Base-by-base conservation (phyloP, 2,329 filamentous ascomycete species). In the Fusarium torreyae region DNA sequence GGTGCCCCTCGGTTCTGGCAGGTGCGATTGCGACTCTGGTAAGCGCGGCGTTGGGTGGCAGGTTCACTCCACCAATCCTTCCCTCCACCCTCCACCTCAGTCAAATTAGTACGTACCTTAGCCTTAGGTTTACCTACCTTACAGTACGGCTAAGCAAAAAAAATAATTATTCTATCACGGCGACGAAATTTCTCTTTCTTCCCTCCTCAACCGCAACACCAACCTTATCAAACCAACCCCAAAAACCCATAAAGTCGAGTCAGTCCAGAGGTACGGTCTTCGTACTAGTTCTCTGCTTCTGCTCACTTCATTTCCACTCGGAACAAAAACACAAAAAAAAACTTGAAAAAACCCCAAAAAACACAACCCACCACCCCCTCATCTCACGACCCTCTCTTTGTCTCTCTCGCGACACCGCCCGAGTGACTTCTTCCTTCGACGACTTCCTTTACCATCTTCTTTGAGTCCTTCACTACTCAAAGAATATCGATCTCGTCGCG, bases 251-350 rank as follows among this genome's bases (percentile, higher is more conserved):
- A 81, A 81, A 80, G 79, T 81, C 80, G 78, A 81, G 78, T 76
- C 78, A 82, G 82, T 83, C 83, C 84, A 84, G 85, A 84, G 86
- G 85, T 86, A 84, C 86, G 85, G 82, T 83, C 81, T 79, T 84
- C 84, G 85, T 86, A 82, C 85, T 85, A 82, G 78, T 83, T 86
- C 83, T 86, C 84, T 88, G 86, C 86, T 84, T 86, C 86, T 84
- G 81, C 82, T 83, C 84, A 81, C 81, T 82, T 84, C 82, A 66
- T 82, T 82, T 77, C 77, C 80, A 80, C 78, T 79, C 79, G 80
- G 66, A 77, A 82, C 81, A 87, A 86, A 86, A 81, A 80, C 80
- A 81, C 76, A 80, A 85, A 88, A 89, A 89, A 89, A 89, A 88
- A 75, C 77, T 81, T 82, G 85, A 87, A 89, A 88, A 81, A 79